Conservation (phyloP, 768 basidiomycete species). For the Suillus tomentosus region DNA sequence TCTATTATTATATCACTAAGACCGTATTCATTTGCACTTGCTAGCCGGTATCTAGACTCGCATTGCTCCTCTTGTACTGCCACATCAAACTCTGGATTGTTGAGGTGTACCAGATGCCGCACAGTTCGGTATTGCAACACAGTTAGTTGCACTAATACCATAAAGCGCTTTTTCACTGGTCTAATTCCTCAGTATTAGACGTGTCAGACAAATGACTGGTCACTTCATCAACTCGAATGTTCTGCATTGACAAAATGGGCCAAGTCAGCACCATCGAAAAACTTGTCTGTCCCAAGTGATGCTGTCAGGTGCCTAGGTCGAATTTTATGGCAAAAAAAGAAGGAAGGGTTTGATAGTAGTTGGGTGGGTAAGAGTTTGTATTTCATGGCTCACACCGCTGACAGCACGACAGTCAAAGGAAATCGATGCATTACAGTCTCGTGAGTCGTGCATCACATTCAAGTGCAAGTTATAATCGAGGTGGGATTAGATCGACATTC, state of each 20-base stretch:
- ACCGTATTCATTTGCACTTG: conserved; percentile 67
- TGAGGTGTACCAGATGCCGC: conserved; percentile 76
- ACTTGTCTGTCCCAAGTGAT: conserved; percentile 64
- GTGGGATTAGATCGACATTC: conserved; percentile 53
- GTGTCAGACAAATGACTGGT: conserved; percentile 79
- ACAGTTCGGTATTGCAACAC: conserved; percentile 73
- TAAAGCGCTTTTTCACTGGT: conserved; percentile 9
- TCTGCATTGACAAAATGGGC: conserved; percentile 62
- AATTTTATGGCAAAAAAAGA: conserved; percentile 66
- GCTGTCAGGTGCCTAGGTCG: conserved; percentile 79
- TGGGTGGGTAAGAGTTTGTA: conserved; percentile 51
- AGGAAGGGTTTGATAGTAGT: conserved; percentile 49
- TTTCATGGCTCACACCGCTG: conserved; percentile 6
- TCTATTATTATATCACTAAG: conserved; percentile 53
- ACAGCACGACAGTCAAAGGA: conserved; percentile 51
- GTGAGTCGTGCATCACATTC: conserved; percentile 44
- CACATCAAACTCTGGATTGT: conserved; percentile 43
- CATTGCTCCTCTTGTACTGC: conserved; percentile 73
- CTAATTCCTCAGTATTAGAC: conserved; percentile 36
- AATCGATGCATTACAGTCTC: conserved; percentile 73
- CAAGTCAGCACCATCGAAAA: conserved; percentile 47
- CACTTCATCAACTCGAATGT: conserved; percentile 79
- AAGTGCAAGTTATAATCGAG: conserved; percentile 2
- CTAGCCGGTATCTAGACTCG: conserved; percentile 56
- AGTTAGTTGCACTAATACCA: conserved; percentile 43